Base-by-base conservation (phyloP, 768 basidiomycete genomes). In the Tylopilus sp. region DNA sequence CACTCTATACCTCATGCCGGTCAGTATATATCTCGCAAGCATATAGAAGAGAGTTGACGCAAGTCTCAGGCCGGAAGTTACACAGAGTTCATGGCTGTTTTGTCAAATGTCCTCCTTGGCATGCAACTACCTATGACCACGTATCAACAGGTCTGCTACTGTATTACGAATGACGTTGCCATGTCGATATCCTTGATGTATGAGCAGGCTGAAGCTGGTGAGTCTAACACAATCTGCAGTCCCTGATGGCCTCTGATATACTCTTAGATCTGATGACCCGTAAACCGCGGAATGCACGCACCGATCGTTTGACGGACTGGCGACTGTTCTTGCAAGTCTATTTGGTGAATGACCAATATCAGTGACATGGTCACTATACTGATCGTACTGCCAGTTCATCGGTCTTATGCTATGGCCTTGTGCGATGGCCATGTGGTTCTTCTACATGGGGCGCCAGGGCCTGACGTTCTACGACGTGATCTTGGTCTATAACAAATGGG, bases 121-220 rank as follows among this genome's bases (percentile, higher is more conserved):
- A 77, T 84, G 61, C 82, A 81, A 22, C 68, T 81, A n/a, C 71
- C 79, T 11, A 73, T 85, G 41, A 75, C 72, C 45, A 75, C 78
- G 0, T 78, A 75, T 53, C 69, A 81, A 12, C 81, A 83, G 59
- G 72, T 75, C 56, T 72, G 80, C 63, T 79, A 79, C 63, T 81
- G 75, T 47, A 77, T 79, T 40, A 70, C 69, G 9, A 79, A 78
- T 23, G 79, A 81, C 40, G 73, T 80, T 39, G 64, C 73, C 21
- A 78, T 78, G 60, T 75, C 77, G 5, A 69, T 81, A 40, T 70
- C 77, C 2, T 56, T 80, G 50, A 76, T 77, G 69, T 75, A 73
- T 47, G 80, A 81, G 60, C 72, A 78, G 48, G 72, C 79, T 4
- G 80, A 81, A 61, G 66, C 72, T 8, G 78, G 73, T 72, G 42